phyloP scores from a whole-genome alignment of 2,329 filamentous ascomycete genomes.

The Botrytis fragariae region DNA sequence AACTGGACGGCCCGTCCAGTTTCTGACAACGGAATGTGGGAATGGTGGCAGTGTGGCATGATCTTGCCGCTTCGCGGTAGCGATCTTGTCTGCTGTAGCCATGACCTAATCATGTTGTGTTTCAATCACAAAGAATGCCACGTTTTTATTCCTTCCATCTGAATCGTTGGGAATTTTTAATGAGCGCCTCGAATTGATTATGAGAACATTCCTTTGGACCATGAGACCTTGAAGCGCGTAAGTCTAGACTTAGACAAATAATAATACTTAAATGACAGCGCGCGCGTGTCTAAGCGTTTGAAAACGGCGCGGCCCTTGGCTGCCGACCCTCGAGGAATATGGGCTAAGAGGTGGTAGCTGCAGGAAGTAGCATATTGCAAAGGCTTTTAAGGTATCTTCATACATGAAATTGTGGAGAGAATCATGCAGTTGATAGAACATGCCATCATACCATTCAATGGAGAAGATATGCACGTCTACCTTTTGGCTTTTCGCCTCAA shows the following conservation, averaged over 20 bases:
- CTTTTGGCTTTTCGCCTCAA: neutral
- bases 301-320: slow-evolving; percentile 18
- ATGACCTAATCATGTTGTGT: slow-evolving; percentile 16
- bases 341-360: neutral
- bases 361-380: slow-evolving; percentile 8
- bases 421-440: slow-evolving; percentile 2
- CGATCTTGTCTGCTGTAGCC: slow-evolving; percentile 17
- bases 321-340: slow-evolving; percentile 10
- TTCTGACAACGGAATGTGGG: slow-evolving; percentile 19
- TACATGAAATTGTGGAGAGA: slow-evolving; percentile 15
- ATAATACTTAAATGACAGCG: neutral
- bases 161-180: neutral
- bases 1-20: slow-evolving; percentile 20
- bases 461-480: slow-evolving; percentile 11
- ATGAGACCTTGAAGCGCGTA: slow-evolving; percentile 1
- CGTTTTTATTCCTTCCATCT: slow-evolving; percentile 16
- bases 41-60: slow-evolving; percentile 22
- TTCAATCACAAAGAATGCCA: slow-evolving; percentile 15
- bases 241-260: neutral
- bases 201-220: neutral
- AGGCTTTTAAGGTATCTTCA: neutral
- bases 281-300: slow-evolving; percentile 11
- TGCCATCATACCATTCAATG: slow-evolving; percentile 8
- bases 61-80: slow-evolving; percentile 18
- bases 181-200: neutral